Evolutionary conservation across 2,329 filamentous ascomycete species (phyloP).

Genomic region (Colletotrichum zoysiae): DNA sequence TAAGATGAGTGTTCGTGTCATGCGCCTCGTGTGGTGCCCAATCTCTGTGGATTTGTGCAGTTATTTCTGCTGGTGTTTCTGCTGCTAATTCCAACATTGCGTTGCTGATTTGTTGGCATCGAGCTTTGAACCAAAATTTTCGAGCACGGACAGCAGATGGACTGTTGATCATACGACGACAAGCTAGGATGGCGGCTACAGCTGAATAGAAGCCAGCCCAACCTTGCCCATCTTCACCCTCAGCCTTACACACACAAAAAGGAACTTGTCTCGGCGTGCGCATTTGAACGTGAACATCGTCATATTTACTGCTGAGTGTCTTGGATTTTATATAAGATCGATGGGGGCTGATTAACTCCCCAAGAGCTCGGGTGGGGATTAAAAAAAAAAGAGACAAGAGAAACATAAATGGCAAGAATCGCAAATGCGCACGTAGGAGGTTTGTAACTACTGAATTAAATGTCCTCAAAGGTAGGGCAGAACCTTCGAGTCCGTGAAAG

Average conservation of each 20-base stretch:
- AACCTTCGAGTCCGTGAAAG: conserved; percentile 36
- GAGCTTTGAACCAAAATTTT: neutral
- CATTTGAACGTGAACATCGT: neutral
- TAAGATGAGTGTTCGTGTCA: too few species aligned
- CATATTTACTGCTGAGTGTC: neutral
- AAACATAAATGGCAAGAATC: neutral
- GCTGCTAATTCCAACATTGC: neutral
- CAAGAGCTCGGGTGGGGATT: neutral
- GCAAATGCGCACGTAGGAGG: neutral
- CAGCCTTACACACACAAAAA: neutral
- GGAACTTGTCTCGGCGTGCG: neutral
- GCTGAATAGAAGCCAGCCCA: too few species aligned
- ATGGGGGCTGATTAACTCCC: neutral
- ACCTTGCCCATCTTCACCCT: neutral
- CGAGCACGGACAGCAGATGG: neutral
- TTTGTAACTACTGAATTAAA: neutral
- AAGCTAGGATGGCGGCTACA: neutral
- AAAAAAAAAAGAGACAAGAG: fast-evolving
- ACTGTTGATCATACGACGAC: neutral
- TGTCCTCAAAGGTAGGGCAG: conserved; percentile 11
- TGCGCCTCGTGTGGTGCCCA: neutral
- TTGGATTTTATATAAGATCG: neutral
- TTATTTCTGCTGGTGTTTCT: neutral
- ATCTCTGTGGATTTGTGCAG: neutral
- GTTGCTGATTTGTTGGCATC: neutral